A percentile compares a stretch with the other conserved stretches of the same genome.
These are phyloP conservation scores for sunflower (Helianthus annuus) DNA, from an alignment of 129 eudicot species.

Conservation along the genomic window DNA sequence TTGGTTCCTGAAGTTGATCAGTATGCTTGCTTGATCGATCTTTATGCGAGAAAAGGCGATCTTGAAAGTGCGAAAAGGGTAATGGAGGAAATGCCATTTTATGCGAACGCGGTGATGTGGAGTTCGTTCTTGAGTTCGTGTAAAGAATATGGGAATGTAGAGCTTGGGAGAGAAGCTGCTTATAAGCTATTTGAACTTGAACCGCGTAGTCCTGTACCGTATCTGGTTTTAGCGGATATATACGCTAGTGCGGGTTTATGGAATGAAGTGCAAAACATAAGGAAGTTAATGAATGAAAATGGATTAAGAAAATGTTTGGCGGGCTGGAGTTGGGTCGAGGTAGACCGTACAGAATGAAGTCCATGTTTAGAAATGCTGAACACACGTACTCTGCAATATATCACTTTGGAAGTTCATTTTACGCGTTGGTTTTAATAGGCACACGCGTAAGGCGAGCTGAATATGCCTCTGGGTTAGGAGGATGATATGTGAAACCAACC, in stretches of 20 bases:
- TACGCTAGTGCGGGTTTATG: conserved; percentile 52
- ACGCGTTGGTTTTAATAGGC: not conserved
- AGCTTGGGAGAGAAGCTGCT: conserved; percentile 46
- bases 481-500: too few relatives aligned
- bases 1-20: conserved; percentile 45
- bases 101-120: conserved; percentile 48
- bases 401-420: not conserved
- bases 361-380: conserved; percentile 31
- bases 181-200: conserved; percentile 40
- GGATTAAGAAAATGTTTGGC: conserved; percentile 32
- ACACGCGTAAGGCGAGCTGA: too few relatives aligned
- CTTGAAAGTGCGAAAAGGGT: conserved; percentile 39
- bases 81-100: conserved; percentile 48
- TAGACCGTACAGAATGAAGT: conserved; percentile 32
- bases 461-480: too few relatives aligned
- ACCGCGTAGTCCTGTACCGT: conserved; percentile 46
- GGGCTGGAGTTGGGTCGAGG: conserved; percentile 56
- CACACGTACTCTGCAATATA: not conserved
- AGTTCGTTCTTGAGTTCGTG: conserved; percentile 51
- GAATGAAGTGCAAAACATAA: conserved; percentile 35
- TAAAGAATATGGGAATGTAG: conserved; percentile 49
- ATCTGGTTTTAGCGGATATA: conserved; percentile 35
- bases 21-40: conserved; percentile 53
- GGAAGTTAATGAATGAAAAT: conserved; percentile 40
- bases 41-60: conserved; percentile 48